phyloP scores from a whole-genome alignment of 306 rosid genomes.

The Aeschynomene evenia region DNA sequence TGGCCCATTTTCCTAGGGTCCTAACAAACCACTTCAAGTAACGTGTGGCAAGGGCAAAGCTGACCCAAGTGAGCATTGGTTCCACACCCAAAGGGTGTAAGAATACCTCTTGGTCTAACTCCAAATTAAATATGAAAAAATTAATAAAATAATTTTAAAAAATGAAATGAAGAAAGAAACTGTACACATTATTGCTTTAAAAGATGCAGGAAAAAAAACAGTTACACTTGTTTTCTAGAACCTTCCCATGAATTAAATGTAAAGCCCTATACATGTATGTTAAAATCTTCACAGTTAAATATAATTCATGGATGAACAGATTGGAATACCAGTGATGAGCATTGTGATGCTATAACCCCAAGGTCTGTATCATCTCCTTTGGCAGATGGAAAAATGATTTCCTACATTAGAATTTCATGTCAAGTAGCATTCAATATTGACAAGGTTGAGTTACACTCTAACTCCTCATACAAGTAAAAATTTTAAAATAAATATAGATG shows the following conservation, averaged over 20 bases:
- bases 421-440: conserved; percentile 13
- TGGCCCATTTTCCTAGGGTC: too few relatives aligned
- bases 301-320: conserved; percentile 16
- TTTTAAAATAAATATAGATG: conserved; percentile 4
- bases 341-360: conserved; percentile 49
- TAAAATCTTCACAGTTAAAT: conserved; percentile 10
- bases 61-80: too few relatives aligned
- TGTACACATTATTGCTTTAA: not conserved
- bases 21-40: too few relatives aligned
- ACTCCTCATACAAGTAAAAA: conserved; percentile 12
- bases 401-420: conserved; percentile 46
- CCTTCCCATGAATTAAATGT: conserved; percentile 7
- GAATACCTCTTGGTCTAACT: not conserved
- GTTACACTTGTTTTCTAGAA: not conserved
- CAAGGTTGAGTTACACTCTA: conserved; percentile 5
- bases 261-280: conserved; percentile 4
- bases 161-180: not conserved
- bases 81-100: not conserved
- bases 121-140: not conserved
- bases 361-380: conserved; percentile 64
- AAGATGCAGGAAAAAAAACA: not conserved
- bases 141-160: too few relatives aligned
- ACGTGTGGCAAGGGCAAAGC: too few relatives aligned
- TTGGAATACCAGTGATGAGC: conserved; percentile 79
- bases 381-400: conserved; percentile 63